These are phyloP conservation scores for Funneliformis caledonium DNA, from an alignment of 371 early-diverging fungal genomes.

Conservation along the genomic window DNA sequence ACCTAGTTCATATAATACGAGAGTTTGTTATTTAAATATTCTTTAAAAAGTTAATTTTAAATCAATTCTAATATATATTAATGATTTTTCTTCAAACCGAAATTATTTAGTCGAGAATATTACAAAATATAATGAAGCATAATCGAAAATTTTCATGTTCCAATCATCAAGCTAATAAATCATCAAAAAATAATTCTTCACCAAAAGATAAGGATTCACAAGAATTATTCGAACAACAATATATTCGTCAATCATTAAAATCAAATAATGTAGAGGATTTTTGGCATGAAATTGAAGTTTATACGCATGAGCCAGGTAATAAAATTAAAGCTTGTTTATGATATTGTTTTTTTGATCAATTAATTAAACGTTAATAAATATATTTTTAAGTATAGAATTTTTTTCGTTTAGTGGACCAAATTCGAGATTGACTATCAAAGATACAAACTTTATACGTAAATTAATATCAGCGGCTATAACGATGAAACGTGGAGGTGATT, in stretches of 20 bases:
- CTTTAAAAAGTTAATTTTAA: neutral
- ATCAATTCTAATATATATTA: no score
- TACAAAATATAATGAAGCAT: neutral
- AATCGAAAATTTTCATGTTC: neutral
- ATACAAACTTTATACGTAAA: conserved; percentile 50
- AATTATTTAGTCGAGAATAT: neutral
- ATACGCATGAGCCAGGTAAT: conserved; percentile 52
- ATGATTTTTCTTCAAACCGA: no score
- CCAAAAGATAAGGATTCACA: neutral
- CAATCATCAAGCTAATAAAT: neutral
- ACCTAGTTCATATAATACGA: neutral
- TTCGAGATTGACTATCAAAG: conserved; percentile 41
- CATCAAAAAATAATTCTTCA: neutral
- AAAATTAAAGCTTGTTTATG: conserved; percentile 8
- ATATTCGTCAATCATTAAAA: conserved; percentile 37
- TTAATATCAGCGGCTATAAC: conserved; percentile 52
- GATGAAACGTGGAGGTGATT: conserved; percentile 53
- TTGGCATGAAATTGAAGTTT: conserved; percentile 58
- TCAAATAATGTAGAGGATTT: conserved; percentile 51
- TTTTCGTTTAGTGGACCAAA: conserved; percentile 32
- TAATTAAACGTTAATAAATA: conserved; percentile 39
- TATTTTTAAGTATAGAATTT: conserved; percentile 21
- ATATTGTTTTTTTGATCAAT: conserved; percentile 22
- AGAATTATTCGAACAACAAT: neutral
- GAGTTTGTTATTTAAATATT: neutral